phyloP scores from a whole-genome alignment of 1,284 basidiomycete species.

The Thecaphora thlaspeos region DNA sequence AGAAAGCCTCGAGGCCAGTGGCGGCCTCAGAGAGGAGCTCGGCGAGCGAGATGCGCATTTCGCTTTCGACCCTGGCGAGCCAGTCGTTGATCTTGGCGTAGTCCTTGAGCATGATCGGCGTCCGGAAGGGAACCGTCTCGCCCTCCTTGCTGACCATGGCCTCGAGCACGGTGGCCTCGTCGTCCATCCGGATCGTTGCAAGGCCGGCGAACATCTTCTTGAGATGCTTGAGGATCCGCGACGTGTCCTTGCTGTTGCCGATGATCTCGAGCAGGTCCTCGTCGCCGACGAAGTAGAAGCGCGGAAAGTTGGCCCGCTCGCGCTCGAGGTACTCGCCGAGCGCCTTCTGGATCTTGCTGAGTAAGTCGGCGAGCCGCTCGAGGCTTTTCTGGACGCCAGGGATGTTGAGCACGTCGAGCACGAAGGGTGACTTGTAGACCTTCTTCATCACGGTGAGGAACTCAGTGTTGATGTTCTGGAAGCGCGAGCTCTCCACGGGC shows the following conservation, averaged over 20 bases:
- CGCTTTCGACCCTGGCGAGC: constrained; percentile 85
- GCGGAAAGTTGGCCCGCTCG: constrained; percentile 86
- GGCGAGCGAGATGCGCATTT: constrained; percentile 91
- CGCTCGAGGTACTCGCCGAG: constrained; percentile 98
- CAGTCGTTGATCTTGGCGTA: constrained; percentile 98
- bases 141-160: constrained; percentile 68
- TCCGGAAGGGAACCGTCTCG: constrained; percentile 81
- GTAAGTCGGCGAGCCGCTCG: constrained; percentile 89
- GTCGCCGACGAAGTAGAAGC: constrained; percentile 99
- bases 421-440: constrained; percentile 97
- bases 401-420: constrained; percentile 95
- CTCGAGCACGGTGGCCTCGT: constrained; percentile 58
- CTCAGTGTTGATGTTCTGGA: constrained; percentile 98
- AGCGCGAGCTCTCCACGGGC: constrained; percentile 92
- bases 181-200: constrained; percentile 79
- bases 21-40: constrained; percentile 75
- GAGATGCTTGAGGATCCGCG: constrained; percentile 95
- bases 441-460: constrained; percentile 99
- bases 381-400: constrained; percentile 93
- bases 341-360: constrained; percentile 99
- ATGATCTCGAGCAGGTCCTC: constrained; percentile 98
- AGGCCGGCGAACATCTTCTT: constrained; percentile 99
- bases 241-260: constrained; percentile 97
- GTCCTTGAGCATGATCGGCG: constrained; percentile 83
- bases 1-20: constrained; percentile 76